Evolutionary conservation across 257 asterid genomes (phyloP), one percentile per base, ranked within the genome.

Genomic region (Plantago ovata): DNA sequence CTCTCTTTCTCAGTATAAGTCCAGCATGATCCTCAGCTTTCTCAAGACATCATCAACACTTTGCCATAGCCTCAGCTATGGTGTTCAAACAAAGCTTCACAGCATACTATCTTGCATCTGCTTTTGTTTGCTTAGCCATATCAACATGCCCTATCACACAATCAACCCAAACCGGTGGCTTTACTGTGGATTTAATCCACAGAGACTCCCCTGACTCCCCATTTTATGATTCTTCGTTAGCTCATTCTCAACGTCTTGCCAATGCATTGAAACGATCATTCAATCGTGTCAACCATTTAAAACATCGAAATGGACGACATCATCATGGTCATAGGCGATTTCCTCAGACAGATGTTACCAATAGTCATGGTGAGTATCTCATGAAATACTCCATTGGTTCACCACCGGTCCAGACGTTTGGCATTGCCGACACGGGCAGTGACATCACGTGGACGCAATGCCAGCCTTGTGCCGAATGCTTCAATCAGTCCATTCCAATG

Each of bases 391-490:
- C 72, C 33, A 54, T 83, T 13, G 94, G 96, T 16, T 81, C 82
- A 0, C 96, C 95, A 0, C 72, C 76, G 0, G 71, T 65, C 6
- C 70, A 70, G 42, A 72, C 79, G 51, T 60, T 72, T 16, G 87
- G 84, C 52, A 71, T 82, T 1, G 88, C 86, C 1, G 94, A 83
- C 47, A 89, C 87, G 0, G 94, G 84, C 5, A 83, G 91, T 23
- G 83, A 78, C 20, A 75, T 81, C 15, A 76, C 74, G 0, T 83
- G 95, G 95, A 70, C 76, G 0, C 91, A 85, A 13, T 89, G 95
- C 76, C 33, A 39, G 14, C 95, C 91, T 2, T 85, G 96, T 22
- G 1, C 1, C 15, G 10, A 8, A 0, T 88, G 96, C 71, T 81
- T 61, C 7, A n/a, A 43, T 43, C 16, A 43, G 45, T 71, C 16